phyloP scores from a whole-genome alignment of 176 grass and related monocot species.

The Hordeum marinum region DNA sequence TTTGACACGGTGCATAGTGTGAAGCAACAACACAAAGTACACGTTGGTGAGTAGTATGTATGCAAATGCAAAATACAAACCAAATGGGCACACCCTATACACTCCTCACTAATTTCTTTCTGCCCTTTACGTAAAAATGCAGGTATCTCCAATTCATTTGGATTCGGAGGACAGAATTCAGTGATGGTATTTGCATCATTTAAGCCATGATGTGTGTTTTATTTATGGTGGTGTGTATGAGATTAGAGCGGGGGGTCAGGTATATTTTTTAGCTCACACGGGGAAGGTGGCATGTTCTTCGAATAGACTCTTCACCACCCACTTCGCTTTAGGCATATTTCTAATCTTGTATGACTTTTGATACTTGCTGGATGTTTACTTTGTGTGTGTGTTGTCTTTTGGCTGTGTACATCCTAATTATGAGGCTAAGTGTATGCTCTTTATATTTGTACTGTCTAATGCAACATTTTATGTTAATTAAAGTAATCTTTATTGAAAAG shows the following conservation, averaged over 20 bases:
- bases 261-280: background rate
- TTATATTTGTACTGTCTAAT: background rate
- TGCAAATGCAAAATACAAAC: background rate
- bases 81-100: background rate
- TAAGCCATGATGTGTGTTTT: background rate
- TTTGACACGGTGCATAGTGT: constrained; percentile 40
- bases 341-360: background rate
- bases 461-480: background rate
- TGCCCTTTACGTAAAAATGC: background rate
- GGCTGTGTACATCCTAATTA: background rate
- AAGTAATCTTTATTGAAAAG: background rate
- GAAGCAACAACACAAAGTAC: constrained; percentile 43
- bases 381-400: background rate
- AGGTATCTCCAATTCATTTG: constrained; percentile 38
- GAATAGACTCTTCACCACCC: background rate
- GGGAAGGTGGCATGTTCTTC: background rate
- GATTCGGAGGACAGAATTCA: constrained; percentile 32
- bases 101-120: background rate
- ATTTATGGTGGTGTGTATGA: background rate
- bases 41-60: constrained; percentile 38
- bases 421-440: background rate
- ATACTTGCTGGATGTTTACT: too few species aligned
- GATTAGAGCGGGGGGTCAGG: background rate
- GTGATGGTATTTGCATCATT: constrained; percentile 20
- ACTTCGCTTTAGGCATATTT: too few species aligned